Base-by-base conservation (phyloP, 495 filamentous ascomycete species). In the Penicillium canescens region DNA sequence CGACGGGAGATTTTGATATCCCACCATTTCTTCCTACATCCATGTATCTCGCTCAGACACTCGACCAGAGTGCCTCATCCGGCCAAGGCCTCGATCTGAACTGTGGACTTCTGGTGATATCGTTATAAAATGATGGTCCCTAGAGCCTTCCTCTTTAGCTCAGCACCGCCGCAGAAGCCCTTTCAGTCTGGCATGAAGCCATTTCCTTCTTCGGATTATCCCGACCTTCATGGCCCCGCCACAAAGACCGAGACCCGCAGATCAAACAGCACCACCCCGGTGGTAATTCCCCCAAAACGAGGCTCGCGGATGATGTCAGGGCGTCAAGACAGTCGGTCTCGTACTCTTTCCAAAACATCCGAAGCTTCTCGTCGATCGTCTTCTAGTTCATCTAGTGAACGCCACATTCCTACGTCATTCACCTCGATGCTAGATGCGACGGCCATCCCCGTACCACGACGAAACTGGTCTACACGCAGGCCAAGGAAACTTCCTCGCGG, bases 21-120 rank as follows among this genome's bases (percentile, higher is more conserved):
- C 42, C 5, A 50, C 24, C 28, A 39, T 46, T 47, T 49, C 54
- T 55, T 14, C 40, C 39, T 38, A 24, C 50, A 70, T 65, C 66
- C 62, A 78, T 78, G 75, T 78, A 75, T 72, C 72, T 78, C 63
- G 72, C 52, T 37, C 75, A 77, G 61, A 64, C 46, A 7, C 73
- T 77, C 59, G 75, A 78, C 51, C 75, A 76, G 61, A 78, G 73
- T 68, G 75, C 73, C 69, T 77, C 72, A 31, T 70, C 75, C 56
- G 75, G 75, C 66, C 56, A 58, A 60, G 56, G 52, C 46, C 45
- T 41, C 42, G 42, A 35, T 35, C 33, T 12, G 37, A 54, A 41
- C 40, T 45, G 20, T 46, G 42, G 12, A 45, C n/a, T 37, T 50
- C 47, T 55, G 55, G 59, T 62, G 57, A 61, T 5, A 28, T 23